These are phyloP conservation scores for Phytophthora pisi DNA, from an alignment of 352 stramenopile genomes.

Conservation along the genomic window DNA sequence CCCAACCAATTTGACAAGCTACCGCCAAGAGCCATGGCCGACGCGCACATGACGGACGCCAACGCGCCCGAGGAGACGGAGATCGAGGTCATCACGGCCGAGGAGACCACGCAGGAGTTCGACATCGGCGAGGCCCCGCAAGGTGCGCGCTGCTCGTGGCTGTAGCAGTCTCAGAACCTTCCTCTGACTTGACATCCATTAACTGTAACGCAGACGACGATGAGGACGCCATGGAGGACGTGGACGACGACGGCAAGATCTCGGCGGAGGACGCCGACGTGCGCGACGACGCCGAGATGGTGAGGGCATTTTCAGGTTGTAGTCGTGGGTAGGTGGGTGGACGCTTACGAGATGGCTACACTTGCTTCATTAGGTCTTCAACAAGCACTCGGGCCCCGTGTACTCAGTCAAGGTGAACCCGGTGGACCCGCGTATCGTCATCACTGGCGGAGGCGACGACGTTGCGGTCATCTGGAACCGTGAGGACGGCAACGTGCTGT, in stretches of 20 bases:
- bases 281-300: slow-evolving; percentile 77
- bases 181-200: neutral
- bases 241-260: slow-evolving; percentile 65
- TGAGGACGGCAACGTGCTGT: slow-evolving; percentile 77
- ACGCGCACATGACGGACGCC: slow-evolving; percentile 38
- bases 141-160: slow-evolving; percentile 41
- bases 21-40: slow-evolving; percentile 11
- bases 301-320: slow-evolving; percentile 5
- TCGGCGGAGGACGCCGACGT: slow-evolving; percentile 73
- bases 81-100: slow-evolving; percentile 83
- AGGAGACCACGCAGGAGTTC: slow-evolving; percentile 85
- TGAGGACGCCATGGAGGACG: slow-evolving; percentile 70
- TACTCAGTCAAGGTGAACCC: slow-evolving; percentile 87
- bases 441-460: slow-evolving; percentile 87
- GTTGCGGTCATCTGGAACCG: slow-evolving; percentile 88
- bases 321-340: neutral
- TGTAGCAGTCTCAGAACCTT: neutral
- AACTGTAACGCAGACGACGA: slow-evolving; percentile 51
- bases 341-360: slow-evolving; percentile 13
- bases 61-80: slow-evolving; percentile 56
- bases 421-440: slow-evolving; percentile 76
- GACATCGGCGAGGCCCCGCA: slow-evolving; percentile 78
- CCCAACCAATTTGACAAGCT: slow-evolving; percentile 36
- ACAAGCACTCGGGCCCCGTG: slow-evolving; percentile 77
- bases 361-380: slow-evolving; percentile 57